phyloP scores from a whole-genome alignment of 108 stramenopile species.

The Nitzschia sp. region DNA sequence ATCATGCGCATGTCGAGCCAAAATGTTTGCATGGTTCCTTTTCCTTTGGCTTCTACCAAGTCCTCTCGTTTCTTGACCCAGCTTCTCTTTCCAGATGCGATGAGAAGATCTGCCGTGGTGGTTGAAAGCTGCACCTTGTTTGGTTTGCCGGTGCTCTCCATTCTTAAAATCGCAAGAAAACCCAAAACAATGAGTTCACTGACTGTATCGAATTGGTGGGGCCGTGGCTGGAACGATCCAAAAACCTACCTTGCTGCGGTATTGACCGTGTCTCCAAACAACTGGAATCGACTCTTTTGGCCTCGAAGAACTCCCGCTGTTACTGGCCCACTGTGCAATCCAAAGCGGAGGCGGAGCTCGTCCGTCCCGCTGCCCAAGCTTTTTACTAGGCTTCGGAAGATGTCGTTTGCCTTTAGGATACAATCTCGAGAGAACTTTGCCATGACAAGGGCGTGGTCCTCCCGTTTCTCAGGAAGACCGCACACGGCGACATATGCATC shows the following conservation, averaged over 20 bases:
- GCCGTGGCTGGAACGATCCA: no score
- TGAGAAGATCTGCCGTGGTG: slow-evolving; percentile 36
- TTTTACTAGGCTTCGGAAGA: neutral
- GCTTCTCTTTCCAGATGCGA: slow-evolving; percentile 21
- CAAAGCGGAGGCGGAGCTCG: slow-evolving; percentile 48
- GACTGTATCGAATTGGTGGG: no score
- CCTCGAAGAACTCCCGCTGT: neutral
- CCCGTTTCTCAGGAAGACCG: slow-evolving; percentile 14
- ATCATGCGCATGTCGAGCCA: slow-evolving; percentile 26
- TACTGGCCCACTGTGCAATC: slow-evolving; percentile 32
- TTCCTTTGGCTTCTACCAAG: slow-evolving; percentile 56
- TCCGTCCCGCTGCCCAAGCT: slow-evolving; percentile 16
- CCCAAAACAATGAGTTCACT: no score
- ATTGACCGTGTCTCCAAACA: neutral
- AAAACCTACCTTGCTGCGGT: no score
- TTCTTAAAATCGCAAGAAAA: no score
- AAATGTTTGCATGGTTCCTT: slow-evolving; percentile 42
- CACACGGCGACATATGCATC: slow-evolving; percentile 20
- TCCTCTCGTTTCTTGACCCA: slow-evolving; percentile 41
- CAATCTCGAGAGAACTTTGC: slow-evolving; percentile 12
- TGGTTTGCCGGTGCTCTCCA: slow-evolving; percentile 22
- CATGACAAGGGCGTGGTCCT: slow-evolving; percentile 27
- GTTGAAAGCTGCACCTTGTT: slow-evolving; percentile 22
- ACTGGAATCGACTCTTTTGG: neutral
- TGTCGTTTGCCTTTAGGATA: neutral